phyloP scores from a whole-genome alignment of 495 filamentous ascomycete species.

The Penicillium dipodomyicola region DNA sequence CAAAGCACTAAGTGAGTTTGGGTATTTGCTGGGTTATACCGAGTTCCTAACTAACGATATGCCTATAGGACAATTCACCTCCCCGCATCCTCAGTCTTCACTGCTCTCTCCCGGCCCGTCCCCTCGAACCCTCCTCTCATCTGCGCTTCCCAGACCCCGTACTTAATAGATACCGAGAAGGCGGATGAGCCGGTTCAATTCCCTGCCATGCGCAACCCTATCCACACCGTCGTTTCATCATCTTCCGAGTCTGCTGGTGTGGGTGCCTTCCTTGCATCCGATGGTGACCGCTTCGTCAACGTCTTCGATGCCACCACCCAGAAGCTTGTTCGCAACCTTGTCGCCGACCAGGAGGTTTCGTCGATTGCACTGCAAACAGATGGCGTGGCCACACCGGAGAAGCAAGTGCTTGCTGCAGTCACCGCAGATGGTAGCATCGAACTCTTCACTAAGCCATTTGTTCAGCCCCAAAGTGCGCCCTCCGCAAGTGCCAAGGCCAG shows the following conservation, averaged over 20 bases:
- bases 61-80: slow-evolving; percentile 46
- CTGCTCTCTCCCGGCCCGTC: slow-evolving; percentile 41
- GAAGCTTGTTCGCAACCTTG: slow-evolving; percentile 50
- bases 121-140: slow-evolving; percentile 47
- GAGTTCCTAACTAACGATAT: slow-evolving; percentile 12
- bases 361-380: slow-evolving; percentile 35
- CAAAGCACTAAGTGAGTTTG: slow-evolving; percentile 45
- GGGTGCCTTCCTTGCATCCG: slow-evolving; percentile 47
- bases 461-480: slow-evolving; percentile 31
- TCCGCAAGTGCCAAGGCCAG: slow-evolving; percentile 43
- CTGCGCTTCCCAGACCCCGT: slow-evolving; percentile 56
- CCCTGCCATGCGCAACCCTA: slow-evolving; percentile 52
- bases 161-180: slow-evolving; percentile 49
- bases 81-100: slow-evolving; percentile 42
- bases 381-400: slow-evolving; percentile 25
- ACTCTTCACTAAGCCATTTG: slow-evolving; percentile 55
- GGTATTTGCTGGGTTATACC: background rate
- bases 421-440: slow-evolving; percentile 57
- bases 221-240: slow-evolving; percentile 50
- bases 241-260: slow-evolving; percentile 32
- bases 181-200: slow-evolving; percentile 43
- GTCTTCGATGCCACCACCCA: slow-evolving; percentile 47
- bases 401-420: slow-evolving; percentile 49
- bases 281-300: slow-evolving; percentile 56
- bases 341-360: slow-evolving; percentile 52